A percentile compares a stretch with the other conserved stretches of the same genome.
Conservation (phyloP, 768 basidiomycete species). For the Hysterangium stoloniferum region DNA sequence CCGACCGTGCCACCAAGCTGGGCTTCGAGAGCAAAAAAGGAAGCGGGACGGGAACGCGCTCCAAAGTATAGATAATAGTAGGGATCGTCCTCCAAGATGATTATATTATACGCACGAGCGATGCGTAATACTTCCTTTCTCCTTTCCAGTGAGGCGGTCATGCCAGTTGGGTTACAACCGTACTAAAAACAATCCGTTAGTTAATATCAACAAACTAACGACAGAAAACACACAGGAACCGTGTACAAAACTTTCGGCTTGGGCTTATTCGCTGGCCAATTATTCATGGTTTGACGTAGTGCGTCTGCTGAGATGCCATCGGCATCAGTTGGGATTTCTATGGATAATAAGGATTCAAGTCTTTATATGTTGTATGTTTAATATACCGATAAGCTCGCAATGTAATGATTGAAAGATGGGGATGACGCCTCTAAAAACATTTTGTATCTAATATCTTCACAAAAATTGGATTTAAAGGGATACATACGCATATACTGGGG, state of each 20-base stretch:
- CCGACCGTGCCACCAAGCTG: constrained; percentile 43
- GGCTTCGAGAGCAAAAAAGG: constrained; percentile 76
- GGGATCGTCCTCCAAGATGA: constrained; percentile 87
- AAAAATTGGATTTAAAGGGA: too few species aligned
- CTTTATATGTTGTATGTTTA: background rate
- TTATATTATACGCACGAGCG: constrained; percentile 62
- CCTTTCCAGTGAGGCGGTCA: constrained; percentile 63
- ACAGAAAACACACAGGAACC: constrained; percentile 59
- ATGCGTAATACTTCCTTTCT: constrained; percentile 65
- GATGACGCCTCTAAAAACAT: constrained; percentile 63
- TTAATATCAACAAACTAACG: too few species aligned
- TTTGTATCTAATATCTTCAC: too few species aligned
- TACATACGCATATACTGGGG: constrained; percentile 51
- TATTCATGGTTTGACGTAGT: constrained; percentile 57
- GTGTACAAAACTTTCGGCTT: constrained; percentile 79
- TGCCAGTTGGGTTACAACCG: constrained; percentile 84
- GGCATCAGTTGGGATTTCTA: constrained; percentile 74
- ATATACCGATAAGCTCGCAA: constrained; percentile 52
- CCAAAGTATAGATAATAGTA: constrained; percentile 67
- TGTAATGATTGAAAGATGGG: constrained; percentile 50
- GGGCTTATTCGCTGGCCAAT: constrained; percentile 65
- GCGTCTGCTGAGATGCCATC: constrained; percentile 56
- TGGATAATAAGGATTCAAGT: background rate
- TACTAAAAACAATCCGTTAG: constrained; percentile 43
- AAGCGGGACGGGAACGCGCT: constrained; percentile 49